These are phyloP conservation scores for Kodamaea lidongshanica DNA, from an alignment of 805 yeast genomes.

Conservation along the genomic window DNA sequence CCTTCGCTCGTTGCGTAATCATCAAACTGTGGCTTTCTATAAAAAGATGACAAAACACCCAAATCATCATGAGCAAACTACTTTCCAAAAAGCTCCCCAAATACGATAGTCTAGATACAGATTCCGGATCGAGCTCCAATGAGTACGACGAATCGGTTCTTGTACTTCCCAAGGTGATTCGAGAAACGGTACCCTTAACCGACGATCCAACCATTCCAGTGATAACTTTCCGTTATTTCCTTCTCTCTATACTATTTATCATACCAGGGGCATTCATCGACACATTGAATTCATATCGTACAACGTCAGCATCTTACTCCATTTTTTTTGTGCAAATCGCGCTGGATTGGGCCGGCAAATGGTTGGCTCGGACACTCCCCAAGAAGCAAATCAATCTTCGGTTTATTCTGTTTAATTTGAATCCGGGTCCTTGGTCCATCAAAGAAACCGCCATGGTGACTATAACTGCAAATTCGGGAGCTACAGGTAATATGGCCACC, in stretches of 20 bases:
- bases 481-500: slow-evolving; percentile 49
- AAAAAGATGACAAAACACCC: not conserved
- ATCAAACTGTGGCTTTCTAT: slow-evolving; percentile 1
- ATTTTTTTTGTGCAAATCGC: slow-evolving; percentile 48
- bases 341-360: slow-evolving; percentile 42
- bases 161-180: slow-evolving; percentile 26
- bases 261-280: slow-evolving; percentile 39
- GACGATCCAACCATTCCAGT: slow-evolving; percentile 37
- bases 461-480: slow-evolving; percentile 46
- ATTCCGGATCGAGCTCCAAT: slow-evolving; percentile 1
- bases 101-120: no score
- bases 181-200: slow-evolving; percentile 32
- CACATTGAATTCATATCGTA: slow-evolving; percentile 38
- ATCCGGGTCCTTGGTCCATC: slow-evolving; percentile 53
- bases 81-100: no score
- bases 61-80: no score
- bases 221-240: slow-evolving; percentile 30
- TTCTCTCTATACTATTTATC: slow-evolving; percentile 29
- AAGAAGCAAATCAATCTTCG: slow-evolving; percentile 15
- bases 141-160: slow-evolving; percentile 15
- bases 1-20: no score
- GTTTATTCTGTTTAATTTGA: slow-evolving; percentile 28
- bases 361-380: slow-evolving; percentile 40
- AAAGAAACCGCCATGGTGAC: slow-evolving; percentile 50
- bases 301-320: slow-evolving; percentile 45